Evolutionary conservation across 2,329 filamentous ascomycete species (phyloP), one percentile per base, ranked within the genome.

Genomic region (Aspergillus sp.): DNA sequence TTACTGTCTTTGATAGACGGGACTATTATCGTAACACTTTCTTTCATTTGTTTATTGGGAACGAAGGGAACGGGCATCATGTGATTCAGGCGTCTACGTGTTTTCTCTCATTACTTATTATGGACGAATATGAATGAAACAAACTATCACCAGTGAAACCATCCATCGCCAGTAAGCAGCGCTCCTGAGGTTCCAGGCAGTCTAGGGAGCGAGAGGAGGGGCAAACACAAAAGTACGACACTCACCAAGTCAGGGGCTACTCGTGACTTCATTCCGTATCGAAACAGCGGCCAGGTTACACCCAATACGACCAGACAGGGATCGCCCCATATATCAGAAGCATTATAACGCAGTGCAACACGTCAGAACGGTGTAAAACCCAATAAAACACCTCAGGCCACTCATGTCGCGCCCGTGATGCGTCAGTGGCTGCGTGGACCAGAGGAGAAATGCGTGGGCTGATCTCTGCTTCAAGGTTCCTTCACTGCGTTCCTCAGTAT

Each of bases 1-100:
- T 27, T 33, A 49, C 53, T 55, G 45, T 55, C 53, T 55, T 55
- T 48, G 46, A 55, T 50, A 55, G 53, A 55, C 46, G 20, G 53
- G 22, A 17, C 42, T 24, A n/a, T 54, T 54, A 22, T 19, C 11
- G 39, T 39, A 15, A 13, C 17, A 27, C 24, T 11, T 49, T 45
- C 15, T 49, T 42, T 49, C 20, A 13, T 53, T 53, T 44, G n/a
- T 45, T 27, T 27, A 37, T 42, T 40, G 33, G 34, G 33, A 50
- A 12, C 12, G 34, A 7, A 8, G 19, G 37, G 39, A 22, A 19
- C 30, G 49, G 37, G 13, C 19, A 45, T 53, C 41, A 45, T 34
- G 39, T 52, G 50, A 45, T 39, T 39, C 27, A 39, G 40, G 40
- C 13, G 41, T 47, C 33, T 55, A 13, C 19, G 22, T 42, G 22